Conservation (phyloP, 495 filamentous ascomycete species). For the Oleoguttula mirabilis region DNA sequence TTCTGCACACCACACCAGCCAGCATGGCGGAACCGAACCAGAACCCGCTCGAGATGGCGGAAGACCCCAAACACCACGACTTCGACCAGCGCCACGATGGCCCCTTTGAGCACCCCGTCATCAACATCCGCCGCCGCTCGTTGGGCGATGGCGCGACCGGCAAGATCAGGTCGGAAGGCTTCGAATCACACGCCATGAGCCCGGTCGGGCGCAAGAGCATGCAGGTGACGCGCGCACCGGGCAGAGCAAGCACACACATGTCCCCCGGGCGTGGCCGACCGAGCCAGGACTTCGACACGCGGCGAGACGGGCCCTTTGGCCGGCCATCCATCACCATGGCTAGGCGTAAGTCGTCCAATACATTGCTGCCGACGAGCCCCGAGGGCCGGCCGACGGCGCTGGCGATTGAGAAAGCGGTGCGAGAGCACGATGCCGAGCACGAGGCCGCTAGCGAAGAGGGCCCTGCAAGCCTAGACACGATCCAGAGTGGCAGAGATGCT, state of each 20-base stretch:
- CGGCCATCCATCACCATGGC: conserved; percentile 14
- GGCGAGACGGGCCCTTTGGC: conserved; percentile 15
- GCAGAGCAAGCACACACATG: background rate
- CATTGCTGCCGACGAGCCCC: too few relatives aligned
- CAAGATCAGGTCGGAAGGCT: background rate
- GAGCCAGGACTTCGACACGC: conserved; percentile 15
- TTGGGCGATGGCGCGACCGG: background rate
- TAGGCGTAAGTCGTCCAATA: too few relatives aligned
- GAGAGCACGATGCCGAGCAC: background rate
- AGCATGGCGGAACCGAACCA: too few relatives aligned
- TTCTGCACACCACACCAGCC: too few relatives aligned
- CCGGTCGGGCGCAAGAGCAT: background rate
- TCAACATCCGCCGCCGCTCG: background rate
- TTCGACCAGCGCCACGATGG: conserved; percentile 20
- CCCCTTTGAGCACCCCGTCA: conserved; percentile 6
- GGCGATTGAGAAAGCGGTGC: background rate
- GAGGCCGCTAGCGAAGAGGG: background rate
- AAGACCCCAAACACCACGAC: conserved; percentile 13
- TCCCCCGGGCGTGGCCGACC: background rate
- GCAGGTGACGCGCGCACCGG: background rate
- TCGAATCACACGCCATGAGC: background rate
- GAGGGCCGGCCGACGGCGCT: conserved; percentile 14
- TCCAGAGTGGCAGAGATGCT: background rate
- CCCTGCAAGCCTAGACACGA: background rate
- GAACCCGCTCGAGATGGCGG: too few relatives aligned